phyloP scores from a whole-genome alignment of 768 basidiomycete genomes.

The Boletus vinaceobasis region DNA sequence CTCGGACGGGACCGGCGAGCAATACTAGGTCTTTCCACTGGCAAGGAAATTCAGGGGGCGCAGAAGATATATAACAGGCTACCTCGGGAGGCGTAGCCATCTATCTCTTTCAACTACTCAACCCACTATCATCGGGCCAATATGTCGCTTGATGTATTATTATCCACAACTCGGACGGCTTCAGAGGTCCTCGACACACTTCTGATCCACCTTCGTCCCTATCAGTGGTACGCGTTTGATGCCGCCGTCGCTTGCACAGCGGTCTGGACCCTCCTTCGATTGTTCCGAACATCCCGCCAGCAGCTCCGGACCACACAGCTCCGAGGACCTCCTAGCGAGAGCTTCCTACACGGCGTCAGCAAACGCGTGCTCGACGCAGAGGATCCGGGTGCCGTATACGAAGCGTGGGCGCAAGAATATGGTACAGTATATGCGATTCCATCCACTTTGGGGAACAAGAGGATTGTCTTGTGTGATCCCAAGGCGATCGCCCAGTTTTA shows the following conservation, averaged over 20 bases:
- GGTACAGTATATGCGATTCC: conserved; percentile 18
- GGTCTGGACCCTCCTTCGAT: no score
- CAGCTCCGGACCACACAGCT: no score
- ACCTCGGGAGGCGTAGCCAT: neutral
- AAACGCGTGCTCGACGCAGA: neutral
- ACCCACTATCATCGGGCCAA: neutral
- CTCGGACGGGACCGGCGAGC: no score
- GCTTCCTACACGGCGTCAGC: conserved; percentile 15
- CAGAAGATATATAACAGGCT: no score
- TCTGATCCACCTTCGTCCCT: neutral
- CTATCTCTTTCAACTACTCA: no score
- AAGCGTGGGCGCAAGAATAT: conserved; percentile 20
- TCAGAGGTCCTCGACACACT: neutral
- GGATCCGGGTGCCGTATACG: conserved; percentile 11
- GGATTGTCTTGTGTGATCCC: conserved; percentile 36
- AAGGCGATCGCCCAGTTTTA: conserved; percentile 28
- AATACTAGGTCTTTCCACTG: no score
- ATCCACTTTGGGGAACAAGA: conserved; percentile 5
- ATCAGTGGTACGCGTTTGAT: neutral
- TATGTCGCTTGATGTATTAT: neutral
- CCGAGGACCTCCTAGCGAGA: no score
- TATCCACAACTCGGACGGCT: neutral
- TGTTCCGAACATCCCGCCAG: no score
- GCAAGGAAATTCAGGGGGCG: no score
- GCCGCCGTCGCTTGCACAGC: neutral